phyloP scores from a whole-genome alignment of 1,139 yeast genomes.

The Zhuliangozyma blackwelliae region DNA sequence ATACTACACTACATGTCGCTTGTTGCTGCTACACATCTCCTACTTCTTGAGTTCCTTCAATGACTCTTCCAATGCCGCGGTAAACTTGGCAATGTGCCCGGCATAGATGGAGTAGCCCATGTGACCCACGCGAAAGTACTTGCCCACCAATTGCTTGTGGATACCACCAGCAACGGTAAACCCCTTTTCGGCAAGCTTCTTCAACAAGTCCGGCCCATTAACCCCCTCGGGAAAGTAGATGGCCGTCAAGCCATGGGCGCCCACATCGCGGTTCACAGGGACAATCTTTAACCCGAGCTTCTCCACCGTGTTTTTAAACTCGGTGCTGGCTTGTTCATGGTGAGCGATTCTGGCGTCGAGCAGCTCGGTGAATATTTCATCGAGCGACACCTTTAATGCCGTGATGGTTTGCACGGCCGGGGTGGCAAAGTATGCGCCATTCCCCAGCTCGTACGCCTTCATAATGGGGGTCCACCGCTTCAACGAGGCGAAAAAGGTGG shows the following conservation, averaged over 20 bases:
- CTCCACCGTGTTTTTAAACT: slow-evolving; percentile 57
- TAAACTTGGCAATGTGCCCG: slow-evolving; percentile 38
- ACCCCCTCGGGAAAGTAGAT: slow-evolving; percentile 77
- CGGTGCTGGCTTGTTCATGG: slow-evolving; percentile 59
- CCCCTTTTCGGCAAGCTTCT: slow-evolving; percentile 57
- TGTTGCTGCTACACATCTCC: no score
- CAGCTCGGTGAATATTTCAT: slow-evolving; percentile 60
- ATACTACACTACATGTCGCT: no score
- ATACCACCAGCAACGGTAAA: slow-evolving; percentile 88
- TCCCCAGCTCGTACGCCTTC: slow-evolving; percentile 80
- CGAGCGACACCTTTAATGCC: slow-evolving; percentile 74
- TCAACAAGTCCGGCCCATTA: slow-evolving; percentile 60
- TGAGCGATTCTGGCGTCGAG: slow-evolving; percentile 60
- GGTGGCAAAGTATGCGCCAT: slow-evolving; percentile 87
- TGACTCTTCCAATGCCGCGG: slow-evolving; percentile 34
- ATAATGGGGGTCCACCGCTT: slow-evolving; percentile 87
- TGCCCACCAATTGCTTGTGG: slow-evolving; percentile 73
- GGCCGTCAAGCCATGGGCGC: slow-evolving; percentile 88
- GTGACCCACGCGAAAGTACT: slow-evolving; percentile 92
- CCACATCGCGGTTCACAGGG: slow-evolving; percentile 54
- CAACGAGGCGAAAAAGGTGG: slow-evolving; percentile 70
- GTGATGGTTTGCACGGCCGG: slow-evolving; percentile 87
- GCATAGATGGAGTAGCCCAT: slow-evolving; percentile 66
- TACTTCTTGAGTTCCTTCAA: slow-evolving; percentile 26
- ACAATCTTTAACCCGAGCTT: slow-evolving; percentile 66